Percentiles rank a stretch among this genome's conserved stretches.
phyloP scores from a whole-genome alignment of 345 rosid species.

The Theobroma cacao region DNA sequence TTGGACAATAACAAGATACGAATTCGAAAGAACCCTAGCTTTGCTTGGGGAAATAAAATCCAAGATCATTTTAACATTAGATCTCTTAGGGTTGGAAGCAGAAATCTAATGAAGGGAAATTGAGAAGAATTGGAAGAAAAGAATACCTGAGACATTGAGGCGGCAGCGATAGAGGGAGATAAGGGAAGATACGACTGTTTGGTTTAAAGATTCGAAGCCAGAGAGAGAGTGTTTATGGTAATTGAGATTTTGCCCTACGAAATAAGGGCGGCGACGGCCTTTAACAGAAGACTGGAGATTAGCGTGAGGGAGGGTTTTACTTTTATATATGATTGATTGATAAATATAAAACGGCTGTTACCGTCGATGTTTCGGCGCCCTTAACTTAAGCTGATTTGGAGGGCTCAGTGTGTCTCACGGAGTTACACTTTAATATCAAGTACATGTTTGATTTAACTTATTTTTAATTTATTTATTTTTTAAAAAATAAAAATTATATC shows the following conservation, averaged over 20 bases:
- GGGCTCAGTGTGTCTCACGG: no score
- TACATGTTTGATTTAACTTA: no score
- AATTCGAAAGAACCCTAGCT: background rate
- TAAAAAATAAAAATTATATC: no score
- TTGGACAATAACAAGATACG: background rate
- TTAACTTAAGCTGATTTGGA: background rate
- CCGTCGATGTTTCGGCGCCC: background rate
- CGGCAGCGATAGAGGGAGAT: background rate
- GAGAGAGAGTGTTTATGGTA: background rate
- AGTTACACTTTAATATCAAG: no score
- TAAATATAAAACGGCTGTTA: background rate
- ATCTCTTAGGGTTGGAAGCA: background rate
- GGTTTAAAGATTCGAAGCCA: background rate
- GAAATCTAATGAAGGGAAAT: background rate
- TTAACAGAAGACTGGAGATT: background rate
- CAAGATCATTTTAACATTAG: background rate
- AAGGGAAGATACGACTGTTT: background rate
- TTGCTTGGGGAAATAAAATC: background rate
- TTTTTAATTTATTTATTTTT: no score
- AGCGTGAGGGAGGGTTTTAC: no score
- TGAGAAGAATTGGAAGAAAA: background rate
- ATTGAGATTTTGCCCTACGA: background rate
- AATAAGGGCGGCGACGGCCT: background rate
- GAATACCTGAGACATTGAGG: conserved; percentile 13
- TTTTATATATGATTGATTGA: no score